Evolutionary conservation across 75 land plant species (phyloP).

Genomic region (Picea sitchensis): DNA sequence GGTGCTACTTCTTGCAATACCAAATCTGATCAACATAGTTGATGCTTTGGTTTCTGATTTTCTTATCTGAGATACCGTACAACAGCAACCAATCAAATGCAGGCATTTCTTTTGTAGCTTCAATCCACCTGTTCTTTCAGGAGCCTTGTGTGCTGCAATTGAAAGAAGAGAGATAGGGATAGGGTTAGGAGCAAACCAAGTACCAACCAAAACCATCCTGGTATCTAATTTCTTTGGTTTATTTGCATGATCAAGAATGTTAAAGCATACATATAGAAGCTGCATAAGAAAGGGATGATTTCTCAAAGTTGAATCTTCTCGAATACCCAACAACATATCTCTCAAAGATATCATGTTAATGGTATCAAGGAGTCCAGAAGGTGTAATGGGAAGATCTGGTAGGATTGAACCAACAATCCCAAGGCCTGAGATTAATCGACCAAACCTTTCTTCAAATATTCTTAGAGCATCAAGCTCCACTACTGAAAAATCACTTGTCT

Average conservation of each 20-base stretch:
- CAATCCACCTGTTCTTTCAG: conserved; percentile 18
- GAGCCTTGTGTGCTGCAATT: conserved; percentile 54
- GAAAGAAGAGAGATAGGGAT: conserved; percentile 65
- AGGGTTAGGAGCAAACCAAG: conserved; percentile 82
- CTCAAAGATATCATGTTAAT: conserved; percentile 56
- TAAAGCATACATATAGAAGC: conserved; percentile 84
- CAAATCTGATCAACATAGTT: conserved; percentile 59
- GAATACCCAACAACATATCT: conserved; percentile 40
- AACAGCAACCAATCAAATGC: conserved; percentile 39
- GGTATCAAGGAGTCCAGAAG: conserved; percentile 51
- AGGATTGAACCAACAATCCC: conserved; percentile 73
- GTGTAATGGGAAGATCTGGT: conserved; percentile 47
- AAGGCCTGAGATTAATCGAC: conserved; percentile 71
- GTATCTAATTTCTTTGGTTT: conserved; percentile 60
- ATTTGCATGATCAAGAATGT: conserved; percentile 72
- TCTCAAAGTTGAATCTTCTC: conserved; percentile 46
- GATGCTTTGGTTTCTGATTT: conserved; percentile 71
- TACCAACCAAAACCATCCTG: conserved; percentile 72
- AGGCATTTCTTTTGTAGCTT: conserved; percentile 33
- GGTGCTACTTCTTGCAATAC: conserved; percentile 58
- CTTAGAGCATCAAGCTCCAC: conserved; percentile 71
- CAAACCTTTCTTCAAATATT: conserved; percentile 76
- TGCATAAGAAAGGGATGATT: conserved; percentile 64
- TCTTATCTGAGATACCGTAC: conserved; percentile 35
- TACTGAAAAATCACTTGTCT: conserved; percentile 43